These are phyloP conservation scores for Podospora appendiculata DNA, from an alignment of 495 filamentous ascomycete species.

Conservation along the genomic window DNA sequence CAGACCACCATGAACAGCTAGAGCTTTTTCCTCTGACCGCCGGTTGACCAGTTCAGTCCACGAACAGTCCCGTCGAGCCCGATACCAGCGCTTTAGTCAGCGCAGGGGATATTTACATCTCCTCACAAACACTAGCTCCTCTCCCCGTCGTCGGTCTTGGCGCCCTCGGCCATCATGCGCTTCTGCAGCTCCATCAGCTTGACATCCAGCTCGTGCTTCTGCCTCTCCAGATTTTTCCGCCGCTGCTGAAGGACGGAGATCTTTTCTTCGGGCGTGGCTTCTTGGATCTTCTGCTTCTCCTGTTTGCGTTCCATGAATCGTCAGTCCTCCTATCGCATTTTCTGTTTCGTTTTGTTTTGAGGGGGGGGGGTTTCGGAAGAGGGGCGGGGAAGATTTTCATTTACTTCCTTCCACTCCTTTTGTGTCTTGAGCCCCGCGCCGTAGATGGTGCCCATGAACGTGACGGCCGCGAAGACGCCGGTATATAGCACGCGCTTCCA, in stretches of 20 bases:
- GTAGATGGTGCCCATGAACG: constrained; percentile 42
- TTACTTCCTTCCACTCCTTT: constrained; percentile 31
- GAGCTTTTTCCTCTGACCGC: too few relatives aligned
- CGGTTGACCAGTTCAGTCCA: too few relatives aligned
- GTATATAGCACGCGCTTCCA: constrained; percentile 32
- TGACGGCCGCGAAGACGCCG: constrained; percentile 40
- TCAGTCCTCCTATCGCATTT: neutral
- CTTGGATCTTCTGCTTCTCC: constrained; percentile 24
- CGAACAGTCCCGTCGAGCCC: too few relatives aligned
- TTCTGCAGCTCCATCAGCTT: constrained; percentile 28
- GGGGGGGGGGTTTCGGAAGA: neutral
- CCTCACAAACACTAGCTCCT: too few relatives aligned
- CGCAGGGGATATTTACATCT: too few relatives aligned
- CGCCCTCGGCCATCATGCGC: constrained; percentile 2
- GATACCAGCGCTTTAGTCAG: too few relatives aligned
- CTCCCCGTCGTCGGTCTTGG: too few relatives aligned
- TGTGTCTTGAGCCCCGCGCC: constrained; percentile 52
- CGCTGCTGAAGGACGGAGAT: constrained; percentile 27
- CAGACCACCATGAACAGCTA: too few relatives aligned
- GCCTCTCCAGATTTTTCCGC: constrained; percentile 20
- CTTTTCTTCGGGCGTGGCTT: constrained; percentile 26
- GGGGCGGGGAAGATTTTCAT: neutral
- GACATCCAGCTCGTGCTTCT: constrained; percentile 24
- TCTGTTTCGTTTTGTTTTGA: neutral
- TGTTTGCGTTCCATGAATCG: constrained; percentile 2